A percentile compares a stretch with the other conserved stretches of the same genome.
Conservation (phyloP, 2,329 filamentous ascomycete genomes). For the Lasiodiplodia citricola region DNA sequence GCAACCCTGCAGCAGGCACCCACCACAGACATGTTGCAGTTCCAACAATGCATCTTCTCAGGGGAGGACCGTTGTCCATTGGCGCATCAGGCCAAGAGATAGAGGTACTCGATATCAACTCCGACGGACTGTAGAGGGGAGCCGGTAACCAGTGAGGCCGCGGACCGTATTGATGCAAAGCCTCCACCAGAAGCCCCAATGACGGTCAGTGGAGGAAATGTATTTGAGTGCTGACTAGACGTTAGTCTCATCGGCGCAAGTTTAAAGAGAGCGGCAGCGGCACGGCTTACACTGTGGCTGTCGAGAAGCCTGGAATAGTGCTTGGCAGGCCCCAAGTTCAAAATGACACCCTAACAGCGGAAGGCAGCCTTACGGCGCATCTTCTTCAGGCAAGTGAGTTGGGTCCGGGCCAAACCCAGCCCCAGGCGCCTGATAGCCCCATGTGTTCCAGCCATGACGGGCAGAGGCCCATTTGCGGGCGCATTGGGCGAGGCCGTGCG, state of each 20-base stretch:
- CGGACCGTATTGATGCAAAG: slow-evolving; percentile 15
- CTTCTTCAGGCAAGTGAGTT: neutral
- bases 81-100: neutral
- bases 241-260: neutral
- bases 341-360: neutral
- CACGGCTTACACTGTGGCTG: slow-evolving; percentile 13
- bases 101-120: neutral
- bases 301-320: neutral
- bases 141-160: slow-evolving; percentile 10
- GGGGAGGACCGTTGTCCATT: neutral
- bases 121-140: slow-evolving; percentile 22
- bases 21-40: neutral
- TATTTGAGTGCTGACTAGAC: neutral
- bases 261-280: slow-evolving; percentile 1
- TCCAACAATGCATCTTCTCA: neutral
- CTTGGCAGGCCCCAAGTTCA: neutral
- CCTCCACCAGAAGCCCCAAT: neutral
- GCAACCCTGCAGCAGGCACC: neutral
- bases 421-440: neutral
- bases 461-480: neutral
- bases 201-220: neutral
- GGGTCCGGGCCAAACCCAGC: neutral
- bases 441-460: neutral
- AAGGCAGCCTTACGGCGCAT: neutral
- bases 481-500: neutral